A percentile compares a stretch with the other conserved stretches of the same genome.
These are phyloP conservation scores for Scutellaria barbata DNA, from an alignment of 257 asterid species.

Conservation along the genomic window DNA sequence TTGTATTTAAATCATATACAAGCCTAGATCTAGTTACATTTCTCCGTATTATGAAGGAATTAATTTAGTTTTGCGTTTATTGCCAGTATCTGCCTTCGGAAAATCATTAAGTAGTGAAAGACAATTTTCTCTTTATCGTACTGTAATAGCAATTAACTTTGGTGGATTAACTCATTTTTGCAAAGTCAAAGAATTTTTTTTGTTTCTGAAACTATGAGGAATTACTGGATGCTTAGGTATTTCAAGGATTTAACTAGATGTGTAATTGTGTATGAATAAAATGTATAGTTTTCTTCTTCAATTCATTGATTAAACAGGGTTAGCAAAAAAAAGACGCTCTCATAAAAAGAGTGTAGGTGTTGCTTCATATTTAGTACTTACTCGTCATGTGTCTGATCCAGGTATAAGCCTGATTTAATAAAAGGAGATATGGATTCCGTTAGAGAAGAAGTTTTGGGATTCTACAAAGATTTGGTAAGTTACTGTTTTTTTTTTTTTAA, in stretches of 20 bases:
- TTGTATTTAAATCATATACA: neutral
- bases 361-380: conserved; percentile 5
- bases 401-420: conserved; percentile 84
- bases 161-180: neutral
- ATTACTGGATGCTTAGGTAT: neutral
- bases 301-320: neutral
- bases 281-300: neutral
- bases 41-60: neutral
- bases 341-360: neutral
- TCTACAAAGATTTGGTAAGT: conserved; percentile 64
- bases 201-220: neutral
- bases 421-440: conserved; percentile 96
- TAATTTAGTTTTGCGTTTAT: neutral
- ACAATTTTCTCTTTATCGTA: neutral
- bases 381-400: conserved; percentile 38
- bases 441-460: conserved; percentile 71
- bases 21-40: conserved; percentile 4
- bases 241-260: conserved; percentile 2
- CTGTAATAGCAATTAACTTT: neutral
- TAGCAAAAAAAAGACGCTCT: neutral
- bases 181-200: conserved; percentile 1
- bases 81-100: neutral
- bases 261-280: neutral
- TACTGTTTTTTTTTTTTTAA: conserved; percentile 7
- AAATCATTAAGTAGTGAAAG: neutral